Percentiles rank a stretch among this genome's conserved stretches.
These are phyloP conservation scores for Crithidia bombi DNA, from an alignment of 208 protist genomes.

Conservation along the genomic window DNA sequence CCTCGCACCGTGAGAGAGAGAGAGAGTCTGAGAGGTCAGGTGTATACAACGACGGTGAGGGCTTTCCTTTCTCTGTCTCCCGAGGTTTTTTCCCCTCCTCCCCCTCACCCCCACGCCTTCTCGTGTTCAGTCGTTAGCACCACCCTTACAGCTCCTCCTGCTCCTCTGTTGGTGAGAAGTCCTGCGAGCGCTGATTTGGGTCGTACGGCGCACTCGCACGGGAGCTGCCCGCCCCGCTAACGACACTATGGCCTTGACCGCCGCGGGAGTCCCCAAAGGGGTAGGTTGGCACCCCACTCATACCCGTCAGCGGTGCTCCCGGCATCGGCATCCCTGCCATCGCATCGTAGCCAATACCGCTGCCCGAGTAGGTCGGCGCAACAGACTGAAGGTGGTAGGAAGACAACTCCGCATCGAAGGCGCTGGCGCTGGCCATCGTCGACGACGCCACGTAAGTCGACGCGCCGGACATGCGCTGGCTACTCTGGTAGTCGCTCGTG, in stretches of 20 bases:
- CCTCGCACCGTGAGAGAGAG: too few relatives aligned
- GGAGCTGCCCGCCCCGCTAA: slow-evolving; percentile 22
- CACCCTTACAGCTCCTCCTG: slow-evolving; percentile 42
- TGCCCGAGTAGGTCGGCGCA: slow-evolving; percentile 22
- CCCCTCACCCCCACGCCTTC: neutral
- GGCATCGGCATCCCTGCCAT: slow-evolving; percentile 18
- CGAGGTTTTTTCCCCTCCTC: neutral
- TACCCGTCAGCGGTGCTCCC: slow-evolving; percentile 3
- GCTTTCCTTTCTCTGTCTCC: too few relatives aligned
- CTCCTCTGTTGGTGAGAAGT: slow-evolving; percentile 66
- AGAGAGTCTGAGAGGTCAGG: too few relatives aligned
- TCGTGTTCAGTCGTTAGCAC: neutral
- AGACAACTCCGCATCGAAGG: slow-evolving; percentile 42
- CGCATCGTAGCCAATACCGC: slow-evolving; percentile 29
- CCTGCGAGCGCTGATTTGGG: slow-evolving; percentile 31
- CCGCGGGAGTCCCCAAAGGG: slow-evolving; percentile 29
- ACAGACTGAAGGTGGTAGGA: slow-evolving; percentile 83
- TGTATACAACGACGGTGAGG: too few relatives aligned
- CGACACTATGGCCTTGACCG: neutral
- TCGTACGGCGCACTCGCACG: slow-evolving; percentile 38
- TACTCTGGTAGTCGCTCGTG: slow-evolving; percentile 41
- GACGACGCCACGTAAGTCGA: slow-evolving; percentile 32
- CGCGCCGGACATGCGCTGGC: slow-evolving; percentile 25
- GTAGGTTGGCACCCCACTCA: slow-evolving; percentile 24
- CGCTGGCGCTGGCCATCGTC: slow-evolving; percentile 18